Percentiles rank a stretch among this genome's conserved stretches.
phyloP scores from a whole-genome alignment of 768 basidiomycete species.

The Jaapia argillacea region DNA sequence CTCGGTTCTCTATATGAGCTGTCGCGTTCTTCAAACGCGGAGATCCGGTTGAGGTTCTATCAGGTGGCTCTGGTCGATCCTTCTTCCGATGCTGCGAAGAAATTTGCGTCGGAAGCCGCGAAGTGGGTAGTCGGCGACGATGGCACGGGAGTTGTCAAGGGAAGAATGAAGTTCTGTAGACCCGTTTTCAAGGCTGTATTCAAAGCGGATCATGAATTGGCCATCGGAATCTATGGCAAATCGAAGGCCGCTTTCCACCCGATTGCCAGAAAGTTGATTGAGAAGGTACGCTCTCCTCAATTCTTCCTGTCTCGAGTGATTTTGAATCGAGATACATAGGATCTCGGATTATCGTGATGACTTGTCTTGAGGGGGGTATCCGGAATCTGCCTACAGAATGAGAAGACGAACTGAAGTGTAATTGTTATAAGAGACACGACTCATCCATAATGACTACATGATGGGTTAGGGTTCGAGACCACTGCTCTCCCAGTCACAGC shows the following conservation, averaged over 20 bases:
- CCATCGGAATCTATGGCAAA: slow-evolving; percentile 36
- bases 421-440: too few species aligned
- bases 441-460: too few species aligned
- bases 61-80: slow-evolving; percentile 51
- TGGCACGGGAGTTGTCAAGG: slow-evolving; percentile 53
- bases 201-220: slow-evolving; percentile 43
- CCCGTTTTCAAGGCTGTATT: slow-evolving; percentile 48
- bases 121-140: slow-evolving; percentile 61
- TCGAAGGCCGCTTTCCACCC: slow-evolving; percentile 59
- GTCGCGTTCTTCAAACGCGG: slow-evolving; percentile 56
- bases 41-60: slow-evolving; percentile 75
- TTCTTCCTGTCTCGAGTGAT: too few species aligned
- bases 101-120: slow-evolving; percentile 42
- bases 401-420: too few species aligned
- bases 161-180: slow-evolving; percentile 81
- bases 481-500: too few species aligned
- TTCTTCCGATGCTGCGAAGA: slow-evolving; percentile 32
- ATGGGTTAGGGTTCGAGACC: too few species aligned
- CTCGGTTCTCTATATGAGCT: slow-evolving; percentile 45
- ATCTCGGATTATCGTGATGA: slow-evolving; percentile 13
- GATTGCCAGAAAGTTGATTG: slow-evolving; percentile 64
- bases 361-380: too few species aligned
- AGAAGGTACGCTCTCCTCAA: slow-evolving; percentile 45
- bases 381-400: too few species aligned
- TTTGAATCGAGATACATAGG: slow-evolving; percentile 10